Base-by-base conservation (phyloP, 805 yeast genomes). In the Saccharomycopsis fibuligera region DNA sequence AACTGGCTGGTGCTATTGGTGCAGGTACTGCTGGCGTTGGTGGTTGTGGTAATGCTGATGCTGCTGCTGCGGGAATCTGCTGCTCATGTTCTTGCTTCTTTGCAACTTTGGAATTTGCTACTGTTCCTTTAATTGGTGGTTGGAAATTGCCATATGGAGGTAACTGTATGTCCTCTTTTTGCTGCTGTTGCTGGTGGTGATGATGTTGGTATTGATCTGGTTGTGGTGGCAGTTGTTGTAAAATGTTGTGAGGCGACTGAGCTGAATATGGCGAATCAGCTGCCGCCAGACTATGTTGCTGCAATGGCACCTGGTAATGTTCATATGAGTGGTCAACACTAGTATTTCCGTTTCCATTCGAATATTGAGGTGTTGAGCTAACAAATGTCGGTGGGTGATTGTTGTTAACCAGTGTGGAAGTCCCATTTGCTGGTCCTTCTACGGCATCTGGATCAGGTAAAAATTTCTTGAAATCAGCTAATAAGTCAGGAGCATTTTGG, bases 401-500 rank as follows among this genome's bases (percentile, higher is more conserved):
- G 37, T 33, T 9, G 14, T 8, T 8, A 33, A 33, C 37, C 9
- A 5, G 19, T n/a, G 9, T 16, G 10, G 8, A 12, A 62, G 77
- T 86, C 4, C 96, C 96, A 27, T 87, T 88, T 1, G 96, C 96
- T 8, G 96, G 96, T 48, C 86, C 72, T 54, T 85, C 65, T 57
- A 52, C 51, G 48, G 53, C 37, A 33, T 42, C 45, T 6, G 45
- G 45, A 59, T 91, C 98, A 2, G 99, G 99, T 64, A 93, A 74
- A 63, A 93, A 93, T 64, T 89, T 90, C 64, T 90, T 89, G 68
- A 93, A 93, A 62, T 95, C 99, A 57, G 89, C 96, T 54, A 93
- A 69, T 51, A 93, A 73, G 60, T 93, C 99, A 0, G 98, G 98
- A 10, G 96, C 96, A 58, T 87, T 86, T 51, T 86, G 83, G 68